phyloP scores from a whole-genome alignment of 129 eudicot genomes.

The Mikania micrantha region DNA sequence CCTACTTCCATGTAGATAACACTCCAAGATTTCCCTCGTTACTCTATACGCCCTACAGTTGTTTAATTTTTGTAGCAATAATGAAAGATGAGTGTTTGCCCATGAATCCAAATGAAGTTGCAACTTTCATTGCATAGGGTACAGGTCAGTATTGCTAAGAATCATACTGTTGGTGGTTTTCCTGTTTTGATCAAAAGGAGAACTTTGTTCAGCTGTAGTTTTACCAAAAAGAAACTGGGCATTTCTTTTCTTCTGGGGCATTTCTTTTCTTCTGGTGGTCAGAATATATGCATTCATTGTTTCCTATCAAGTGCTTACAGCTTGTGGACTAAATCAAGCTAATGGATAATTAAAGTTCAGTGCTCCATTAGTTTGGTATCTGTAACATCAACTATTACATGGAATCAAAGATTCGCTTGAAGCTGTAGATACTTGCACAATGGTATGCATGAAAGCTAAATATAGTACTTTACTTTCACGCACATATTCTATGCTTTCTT shows the following conservation, averaged over 20 bases:
- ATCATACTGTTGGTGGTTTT: slow-evolving; percentile 23
- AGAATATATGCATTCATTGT: slow-evolving; percentile 24
- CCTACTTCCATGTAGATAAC: neutral
- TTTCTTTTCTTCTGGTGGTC: slow-evolving; percentile 12
- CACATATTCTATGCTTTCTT: slow-evolving; percentile 24
- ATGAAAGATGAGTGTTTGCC: slow-evolving; percentile 10
- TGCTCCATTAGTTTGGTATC: slow-evolving; percentile 11
- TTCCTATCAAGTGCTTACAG: slow-evolving; percentile 15
- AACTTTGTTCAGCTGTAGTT: slow-evolving; percentile 12
- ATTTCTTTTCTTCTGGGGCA: slow-evolving; percentile 10
- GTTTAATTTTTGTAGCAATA: slow-evolving; percentile 3
- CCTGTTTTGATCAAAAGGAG: slow-evolving; percentile 16
- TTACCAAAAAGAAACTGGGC: slow-evolving; percentile 15
- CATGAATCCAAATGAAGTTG: slow-evolving; percentile 2
- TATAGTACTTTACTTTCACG: neutral
- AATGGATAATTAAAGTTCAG: slow-evolving; percentile 18
- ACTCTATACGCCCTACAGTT: neutral
- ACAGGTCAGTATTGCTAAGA: slow-evolving; percentile 10
- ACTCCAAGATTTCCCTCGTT: neutral
- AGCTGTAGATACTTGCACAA: slow-evolving; percentile 5
- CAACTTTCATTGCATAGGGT: slow-evolving; percentile 7
- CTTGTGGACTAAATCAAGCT: neutral
- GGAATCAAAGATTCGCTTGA: slow-evolving; percentile 11
- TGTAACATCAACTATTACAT: slow-evolving; percentile 28
- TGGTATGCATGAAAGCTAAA: slow-evolving; percentile 12